Conservation (phyloP, 768 basidiomycete genomes). For the Amanita pallidorosea region DNA sequence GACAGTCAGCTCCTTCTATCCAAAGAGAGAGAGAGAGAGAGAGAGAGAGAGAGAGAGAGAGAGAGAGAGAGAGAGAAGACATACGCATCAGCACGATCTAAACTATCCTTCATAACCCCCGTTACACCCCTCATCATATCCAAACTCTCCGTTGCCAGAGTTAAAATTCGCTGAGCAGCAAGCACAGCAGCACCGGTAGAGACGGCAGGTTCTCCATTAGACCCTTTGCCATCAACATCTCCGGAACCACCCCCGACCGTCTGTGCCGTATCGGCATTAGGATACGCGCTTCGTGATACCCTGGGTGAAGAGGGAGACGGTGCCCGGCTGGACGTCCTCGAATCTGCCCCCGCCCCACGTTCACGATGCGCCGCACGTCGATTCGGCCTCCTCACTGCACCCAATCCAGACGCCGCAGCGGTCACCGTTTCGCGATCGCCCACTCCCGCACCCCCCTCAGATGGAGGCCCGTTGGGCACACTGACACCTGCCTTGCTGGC, state of each 20-base stretch:
- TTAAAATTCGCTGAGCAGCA: slow-evolving; percentile 73
- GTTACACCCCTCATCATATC: slow-evolving; percentile 90
- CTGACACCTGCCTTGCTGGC: slow-evolving; percentile 30
- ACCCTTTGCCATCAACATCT: slow-evolving; percentile 6
- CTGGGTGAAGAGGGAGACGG: slow-evolving; percentile 12
- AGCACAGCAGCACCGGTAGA: slow-evolving; percentile 49
- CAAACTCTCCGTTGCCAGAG: slow-evolving; percentile 81
- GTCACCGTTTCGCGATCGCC: slow-evolving; percentile 18
- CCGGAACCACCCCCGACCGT: slow-evolving; percentile 5
- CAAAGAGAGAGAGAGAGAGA: too few species aligned
- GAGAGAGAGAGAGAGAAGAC: slow-evolving; percentile 22
- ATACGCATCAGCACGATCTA: slow-evolving; percentile 81
- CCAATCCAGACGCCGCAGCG: slow-evolving; percentile 23
- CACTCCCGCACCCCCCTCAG: slow-evolving; percentile 1
- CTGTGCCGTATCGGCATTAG: background rate
- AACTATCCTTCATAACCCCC: slow-evolving; percentile 76
- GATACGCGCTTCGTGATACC: background rate
- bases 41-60: too few species aligned
- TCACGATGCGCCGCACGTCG: slow-evolving; percentile 26
- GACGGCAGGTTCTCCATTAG: slow-evolving; percentile 10
- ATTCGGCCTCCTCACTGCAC: slow-evolving; percentile 19
- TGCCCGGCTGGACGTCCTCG: slow-evolving; percentile 18
- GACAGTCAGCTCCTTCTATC: background rate
- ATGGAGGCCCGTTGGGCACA: background rate
- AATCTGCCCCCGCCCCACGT: slow-evolving; percentile 23